phyloP scores from a whole-genome alignment of 2,329 filamentous ascomycete species.

The Didymella lethalis region DNA sequence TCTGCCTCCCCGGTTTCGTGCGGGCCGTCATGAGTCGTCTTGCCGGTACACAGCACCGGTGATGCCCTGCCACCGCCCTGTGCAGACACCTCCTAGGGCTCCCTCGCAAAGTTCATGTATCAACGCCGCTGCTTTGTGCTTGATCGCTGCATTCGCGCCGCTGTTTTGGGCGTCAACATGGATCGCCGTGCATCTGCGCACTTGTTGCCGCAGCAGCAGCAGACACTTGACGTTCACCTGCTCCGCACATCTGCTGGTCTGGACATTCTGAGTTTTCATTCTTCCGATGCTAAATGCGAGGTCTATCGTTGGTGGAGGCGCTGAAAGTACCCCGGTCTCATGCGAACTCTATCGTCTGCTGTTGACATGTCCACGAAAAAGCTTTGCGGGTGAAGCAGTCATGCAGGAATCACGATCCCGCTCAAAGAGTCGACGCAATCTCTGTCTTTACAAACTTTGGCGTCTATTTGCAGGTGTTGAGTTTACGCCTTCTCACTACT shows the following conservation, averaged over 20 bases:
- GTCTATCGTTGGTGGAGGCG: conserved; percentile 32
- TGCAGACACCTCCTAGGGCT: conserved; percentile 18
- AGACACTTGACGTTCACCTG: conserved; percentile 16
- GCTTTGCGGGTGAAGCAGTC: conserved; percentile 29
- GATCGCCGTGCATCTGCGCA: conserved; percentile 19
- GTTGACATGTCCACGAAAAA: conserved; percentile 20
- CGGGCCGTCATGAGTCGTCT: conserved; percentile 25
- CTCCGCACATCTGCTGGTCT: conserved; percentile 20
- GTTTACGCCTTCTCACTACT: conserved; percentile 14
- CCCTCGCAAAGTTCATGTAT: conserved; percentile 21
- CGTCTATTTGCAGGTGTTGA: conserved; percentile 16
- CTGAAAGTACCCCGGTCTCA: conserved; percentile 25
- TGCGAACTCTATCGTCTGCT: conserved; percentile 20
- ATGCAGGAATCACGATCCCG: conserved; percentile 37
- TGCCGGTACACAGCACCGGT: conserved; percentile 32
- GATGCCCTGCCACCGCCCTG: conserved; percentile 22
- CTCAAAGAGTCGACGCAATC: conserved; percentile 10
- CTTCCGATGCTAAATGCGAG: conserved; percentile 26
- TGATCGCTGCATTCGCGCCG: conserved; percentile 27
- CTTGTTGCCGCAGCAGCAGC: conserved; percentile 28
- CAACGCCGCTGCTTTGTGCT: conserved; percentile 28
- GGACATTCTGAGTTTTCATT: conserved; percentile 31
- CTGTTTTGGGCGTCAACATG: conserved; percentile 23
- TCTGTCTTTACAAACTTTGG: conserved; percentile 9
- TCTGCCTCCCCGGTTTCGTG: conserved; percentile 35